Evolutionary conservation across 495 filamentous ascomycete species (phyloP).

Genomic region (Daldinia caldariorum): DNA sequence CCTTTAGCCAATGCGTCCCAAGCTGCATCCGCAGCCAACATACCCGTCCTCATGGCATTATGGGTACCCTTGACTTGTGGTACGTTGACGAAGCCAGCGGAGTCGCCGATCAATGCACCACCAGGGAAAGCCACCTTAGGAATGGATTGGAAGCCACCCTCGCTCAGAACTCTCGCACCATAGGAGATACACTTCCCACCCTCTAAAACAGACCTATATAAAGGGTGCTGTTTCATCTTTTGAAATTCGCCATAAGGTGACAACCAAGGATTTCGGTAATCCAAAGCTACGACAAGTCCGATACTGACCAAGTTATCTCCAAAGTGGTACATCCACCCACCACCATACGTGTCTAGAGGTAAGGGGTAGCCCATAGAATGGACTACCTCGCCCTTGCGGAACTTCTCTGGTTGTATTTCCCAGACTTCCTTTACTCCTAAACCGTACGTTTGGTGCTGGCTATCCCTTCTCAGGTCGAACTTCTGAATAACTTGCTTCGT

Average conservation of each 20-base stretch:
- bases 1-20: slow-evolving; percentile 74
- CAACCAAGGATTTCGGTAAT: slow-evolving; percentile 97
- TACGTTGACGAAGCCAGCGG: slow-evolving; percentile 96
- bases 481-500: slow-evolving; percentile 96
- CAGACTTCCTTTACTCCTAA: slow-evolving; percentile 96
- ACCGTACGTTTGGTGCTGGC: slow-evolving; percentile 93
- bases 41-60: slow-evolving; percentile 96
- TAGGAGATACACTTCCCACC: slow-evolving; percentile 99
- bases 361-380: slow-evolving; percentile 97
- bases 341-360: slow-evolving; percentile 89
- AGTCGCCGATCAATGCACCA: slow-evolving; percentile 94
- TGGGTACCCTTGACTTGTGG: slow-evolving; percentile 99
- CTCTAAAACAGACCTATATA: slow-evolving; percentile 82
- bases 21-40: slow-evolving; percentile 92
- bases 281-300: slow-evolving; percentile 91
- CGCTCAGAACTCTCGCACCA: slow-evolving; percentile 89
- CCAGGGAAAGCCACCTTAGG: slow-evolving; percentile 96
- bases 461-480: slow-evolving; percentile 88
- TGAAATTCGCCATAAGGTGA: slow-evolving; percentile 97
- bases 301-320: slow-evolving; percentile 96
- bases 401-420: slow-evolving; percentile 95
- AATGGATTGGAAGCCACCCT: slow-evolving; percentile 97
- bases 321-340: slow-evolving; percentile 99
- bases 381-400: slow-evolving; percentile 81
- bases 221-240: slow-evolving; percentile 96